Base-by-base conservation (phyloP, 495 filamentous ascomycete species). In the Clavariopsis aquatica region DNA sequence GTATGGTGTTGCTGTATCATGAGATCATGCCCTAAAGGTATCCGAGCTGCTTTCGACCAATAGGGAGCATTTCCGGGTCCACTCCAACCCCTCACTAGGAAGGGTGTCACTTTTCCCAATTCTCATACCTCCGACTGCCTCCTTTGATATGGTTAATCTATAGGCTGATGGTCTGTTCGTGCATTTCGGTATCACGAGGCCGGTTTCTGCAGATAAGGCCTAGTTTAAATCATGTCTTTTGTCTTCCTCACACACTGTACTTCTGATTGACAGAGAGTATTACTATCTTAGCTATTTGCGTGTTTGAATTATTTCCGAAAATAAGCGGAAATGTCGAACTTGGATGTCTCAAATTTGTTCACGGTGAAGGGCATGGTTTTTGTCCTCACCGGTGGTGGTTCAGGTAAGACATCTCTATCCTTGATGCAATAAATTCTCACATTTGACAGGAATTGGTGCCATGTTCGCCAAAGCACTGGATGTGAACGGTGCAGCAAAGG, bases 391-490 rank as follows among this genome's bases (percentile, higher is more conserved):
- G 84, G 85, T 26, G 84, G 83, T 38, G 85, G 84, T 17, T 80
- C 76, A 55, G 86, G 84, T 83, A 43, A n/a, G n/a, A n/a, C n/a
- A n/a, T n/a, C n/a, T n/a, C n/a, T n/a, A n/a, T n/a, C n/a, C n/a
- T n/a, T n/a, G n/a, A n/a, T n/a, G n/a, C n/a, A n/a, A n/a, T n/a
- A n/a, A n/a, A n/a, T n/a, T n/a, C n/a, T n/a, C n/a, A n/a, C n/a
- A n/a, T n/a, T n/a, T n/a, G n/a, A n/a, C 20, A 87, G 87, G 87
- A 6, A 85, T 90, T 64, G 87, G 87, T 17, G 74, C 80, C 1
- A 83, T 81, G 73, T 88, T 89, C 80, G 80, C 88, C 0, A 78
- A 78, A 57, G 85, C 86, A 24, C 81, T 91, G 5, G 86, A 80
- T 3, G 43, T 67, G 52, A 86, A 87, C 66, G 88, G 88, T 10